A percentile compares a stretch with the other conserved stretches of the same genome.
Conservation (phyloP, 495 filamentous ascomycete genomes). For the Apiosordaria backusii region DNA sequence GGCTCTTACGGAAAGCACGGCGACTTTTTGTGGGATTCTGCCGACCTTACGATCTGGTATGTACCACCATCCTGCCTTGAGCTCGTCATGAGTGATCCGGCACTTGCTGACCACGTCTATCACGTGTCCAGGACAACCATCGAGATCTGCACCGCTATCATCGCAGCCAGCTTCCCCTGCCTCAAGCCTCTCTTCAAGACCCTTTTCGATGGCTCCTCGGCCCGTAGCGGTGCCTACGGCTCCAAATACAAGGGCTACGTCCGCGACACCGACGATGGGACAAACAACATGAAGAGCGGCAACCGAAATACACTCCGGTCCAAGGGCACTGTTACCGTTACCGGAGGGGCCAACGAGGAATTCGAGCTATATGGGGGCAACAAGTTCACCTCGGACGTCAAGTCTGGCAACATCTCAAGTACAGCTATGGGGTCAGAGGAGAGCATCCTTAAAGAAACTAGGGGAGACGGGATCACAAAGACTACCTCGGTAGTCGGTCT, state of each 20-base stretch:
- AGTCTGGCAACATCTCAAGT: not conserved
- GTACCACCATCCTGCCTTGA: not conserved
- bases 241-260: slow-evolving; percentile 18
- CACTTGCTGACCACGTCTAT: not conserved
- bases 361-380: slow-evolving; percentile 15
- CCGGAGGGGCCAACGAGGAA: not conserved
- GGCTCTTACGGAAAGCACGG: slow-evolving; percentile 36
- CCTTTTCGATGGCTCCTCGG: slow-evolving; percentile 17
- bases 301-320: not conserved
- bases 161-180: slow-evolving; percentile 20
- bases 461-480: not conserved
- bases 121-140: slow-evolving; percentile 15
- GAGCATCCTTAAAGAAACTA: slow-evolving; percentile 12
- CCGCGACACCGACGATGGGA: not conserved
- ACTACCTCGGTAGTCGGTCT: not conserved
- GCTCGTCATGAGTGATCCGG: not conserved
- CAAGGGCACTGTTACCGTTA: not conserved
- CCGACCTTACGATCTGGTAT: slow-evolving; percentile 35
- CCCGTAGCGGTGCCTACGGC: not conserved
- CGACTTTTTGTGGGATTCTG: slow-evolving; percentile 46
- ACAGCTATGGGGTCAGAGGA: slow-evolving; percentile 13
- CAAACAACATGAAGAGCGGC: not conserved
- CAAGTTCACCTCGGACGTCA: slow-evolving; percentile 9
- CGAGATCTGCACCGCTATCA: slow-evolving; percentile 21
- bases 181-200: slow-evolving; percentile 22